Evolutionary conservation across 805 yeast genomes (phyloP), one percentile per base, ranked within the genome.

Genomic region (Candida stauntonica): DNA sequence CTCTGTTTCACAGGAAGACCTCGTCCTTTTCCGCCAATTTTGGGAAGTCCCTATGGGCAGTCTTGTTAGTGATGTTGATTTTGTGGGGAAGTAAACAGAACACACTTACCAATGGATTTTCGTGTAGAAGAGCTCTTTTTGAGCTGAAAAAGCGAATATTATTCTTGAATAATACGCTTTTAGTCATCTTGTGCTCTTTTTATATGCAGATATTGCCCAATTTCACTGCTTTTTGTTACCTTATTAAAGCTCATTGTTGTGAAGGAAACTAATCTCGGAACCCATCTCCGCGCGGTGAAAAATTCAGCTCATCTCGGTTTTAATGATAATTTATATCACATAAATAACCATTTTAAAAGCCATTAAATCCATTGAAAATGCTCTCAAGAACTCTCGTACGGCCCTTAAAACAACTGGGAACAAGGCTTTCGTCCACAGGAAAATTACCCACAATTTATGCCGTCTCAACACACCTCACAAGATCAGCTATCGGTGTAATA

Each of bases 401-500:
- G 14, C 8, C 23, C 13, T 23, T 26, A 5, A 18, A 9, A 5
- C 11, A 4, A 15, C 18, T 12, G 7, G 29, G 31, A 4, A 21
- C 23, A 14, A 26, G 42, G 20, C 21, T 9, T 35, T 19, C 35
- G 2, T 39, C 39, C 4, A 31, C 39, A 2, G 43, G 39, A 28
- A 5, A 27, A 1, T 31, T 41, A 1, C 41, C 45, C 15, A 93
- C 99, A 0, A 80, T 93, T 1, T 93, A 82, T 64, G 99, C 99
- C 0, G 64, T 88, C 14, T 86, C 98, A 0, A 91, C 98, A 0
- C 78, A 83, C 7, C 76, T 84, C 0, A 79, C 87, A 1, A 70
- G 81, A 42, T 74, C 97, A 0, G 99, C 97, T 0, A 78, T 93
- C 17, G 95, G 88, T 0, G 86, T 93, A 1, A 70, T 93, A 4